Percentiles rank a stretch among this genome's conserved stretches.
Evolutionary conservation across 345 rosid species (phyloP).

Genomic region (Microthlaspi erraticum): DNA sequence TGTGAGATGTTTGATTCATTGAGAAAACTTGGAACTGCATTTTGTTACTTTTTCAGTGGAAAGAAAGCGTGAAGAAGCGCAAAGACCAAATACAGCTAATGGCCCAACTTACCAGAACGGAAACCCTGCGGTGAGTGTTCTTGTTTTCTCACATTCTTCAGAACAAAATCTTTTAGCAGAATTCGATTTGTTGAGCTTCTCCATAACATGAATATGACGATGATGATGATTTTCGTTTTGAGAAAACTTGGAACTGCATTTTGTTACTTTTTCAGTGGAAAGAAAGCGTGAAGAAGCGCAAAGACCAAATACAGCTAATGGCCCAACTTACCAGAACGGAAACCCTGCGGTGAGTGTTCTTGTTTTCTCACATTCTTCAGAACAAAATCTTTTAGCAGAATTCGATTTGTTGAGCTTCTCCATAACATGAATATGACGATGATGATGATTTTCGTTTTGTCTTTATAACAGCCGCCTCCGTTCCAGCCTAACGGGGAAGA

Average conservation of each 20-base stretch:
- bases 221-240: no score
- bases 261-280: conserved; percentile 62
- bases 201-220: no score
- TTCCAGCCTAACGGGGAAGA: conserved; percentile 64
- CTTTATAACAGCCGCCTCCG: conserved; percentile 59
- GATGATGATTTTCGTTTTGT: not conserved
- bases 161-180: not conserved
- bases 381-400: not conserved
- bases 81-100: conserved; percentile 61
- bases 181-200: conserved; percentile 8
- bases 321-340: conserved; percentile 57
- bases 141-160: not conserved
- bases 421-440: conserved; percentile 15
- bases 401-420: conserved; percentile 7
- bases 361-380: not conserved
- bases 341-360: conserved; percentile 59
- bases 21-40: conserved; percentile 7
- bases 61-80: conserved; percentile 79
- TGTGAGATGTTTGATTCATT: not conserved
- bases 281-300: conserved; percentile 80
- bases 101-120: conserved; percentile 61
- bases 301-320: conserved; percentile 64
- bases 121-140: conserved; percentile 59
- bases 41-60: conserved; percentile 60
- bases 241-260: conserved; percentile 10